These are phyloP conservation scores for Trichoderma reesei DNA, from an alignment of 495 filamentous ascomycete genomes.

Conservation along the genomic window DNA sequence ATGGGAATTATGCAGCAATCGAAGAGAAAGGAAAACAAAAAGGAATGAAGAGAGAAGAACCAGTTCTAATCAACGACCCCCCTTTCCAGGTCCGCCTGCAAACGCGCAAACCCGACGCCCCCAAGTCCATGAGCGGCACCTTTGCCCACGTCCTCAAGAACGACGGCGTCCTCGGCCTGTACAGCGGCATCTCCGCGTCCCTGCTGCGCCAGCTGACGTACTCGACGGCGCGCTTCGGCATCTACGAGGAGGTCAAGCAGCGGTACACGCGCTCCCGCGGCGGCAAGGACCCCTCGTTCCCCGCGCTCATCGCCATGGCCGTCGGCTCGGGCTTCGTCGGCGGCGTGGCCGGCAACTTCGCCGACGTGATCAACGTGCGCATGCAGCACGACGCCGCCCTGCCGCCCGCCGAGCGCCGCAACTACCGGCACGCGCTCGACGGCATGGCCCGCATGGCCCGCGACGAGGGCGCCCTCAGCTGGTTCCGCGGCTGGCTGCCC, in stretches of 20 bases:
- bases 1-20: too few species aligned
- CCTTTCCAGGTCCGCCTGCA: slow-evolving; percentile 89
- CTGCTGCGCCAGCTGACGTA: slow-evolving; percentile 88
- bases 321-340: slow-evolving; percentile 78
- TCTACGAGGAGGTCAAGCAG: slow-evolving; percentile 86
- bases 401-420: slow-evolving; percentile 59
- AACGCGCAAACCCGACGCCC: slow-evolving; percentile 57
- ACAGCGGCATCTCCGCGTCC: slow-evolving; percentile 82
- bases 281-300: slow-evolving; percentile 48
- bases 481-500: slow-evolving; percentile 87
- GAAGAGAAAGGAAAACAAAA: too few species aligned
- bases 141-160: slow-evolving; percentile 62
- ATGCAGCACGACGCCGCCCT: slow-evolving; percentile 95
- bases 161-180: slow-evolving; percentile 62
- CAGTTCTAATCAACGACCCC: too few species aligned
- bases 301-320: slow-evolving; percentile 69
- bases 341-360: slow-evolving; percentile 83
- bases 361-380: slow-evolving; percentile 93
- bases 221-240: slow-evolving; percentile 84
- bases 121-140: slow-evolving; percentile 69
- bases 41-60: too few species aligned
- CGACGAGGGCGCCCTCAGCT: slow-evolving; percentile 58
- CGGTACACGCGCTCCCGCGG: slow-evolving; percentile 41
- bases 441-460: slow-evolving; percentile 75
- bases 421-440: slow-evolving; percentile 84